These are phyloP conservation scores for Huntiella bhutanensis DNA, from an alignment of 2,329 filamentous ascomycete species.

Conservation along the genomic window DNA sequence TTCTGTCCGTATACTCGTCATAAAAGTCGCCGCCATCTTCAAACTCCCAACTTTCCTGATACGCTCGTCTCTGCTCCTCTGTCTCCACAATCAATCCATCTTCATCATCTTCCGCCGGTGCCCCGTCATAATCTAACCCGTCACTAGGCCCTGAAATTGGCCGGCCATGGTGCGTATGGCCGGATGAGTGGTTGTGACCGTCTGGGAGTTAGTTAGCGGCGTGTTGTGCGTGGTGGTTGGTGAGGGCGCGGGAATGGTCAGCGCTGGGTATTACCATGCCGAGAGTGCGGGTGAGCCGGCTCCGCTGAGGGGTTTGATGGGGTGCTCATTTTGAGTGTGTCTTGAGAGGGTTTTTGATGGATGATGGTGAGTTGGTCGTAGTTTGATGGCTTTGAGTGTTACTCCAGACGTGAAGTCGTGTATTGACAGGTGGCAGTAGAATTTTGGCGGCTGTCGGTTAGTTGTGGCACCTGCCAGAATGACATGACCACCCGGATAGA, in stretches of 20 bases:
- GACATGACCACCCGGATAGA: neutral
- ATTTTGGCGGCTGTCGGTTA: neutral
- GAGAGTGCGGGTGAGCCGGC: constrained; percentile 21
- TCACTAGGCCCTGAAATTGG: too few species aligned
- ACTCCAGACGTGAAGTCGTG: too few species aligned
- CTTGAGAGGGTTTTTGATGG: neutral
- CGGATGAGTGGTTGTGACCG: constrained; percentile 12
- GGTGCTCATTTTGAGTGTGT: neutral
- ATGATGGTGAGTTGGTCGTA: neutral
- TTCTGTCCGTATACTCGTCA: constrained; percentile 11
- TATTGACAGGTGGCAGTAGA: neutral
- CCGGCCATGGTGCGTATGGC: too few species aligned
- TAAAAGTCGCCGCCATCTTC: constrained; percentile 11
- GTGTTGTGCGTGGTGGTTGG: constrained; percentile 11
- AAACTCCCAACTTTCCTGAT: constrained; percentile 6
- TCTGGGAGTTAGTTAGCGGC: neutral
- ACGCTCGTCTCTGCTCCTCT: neutral
- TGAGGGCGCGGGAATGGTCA: constrained; percentile 10
- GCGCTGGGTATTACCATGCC: constrained; percentile 27
- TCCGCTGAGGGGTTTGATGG: neutral
- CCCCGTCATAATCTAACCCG: too few species aligned
- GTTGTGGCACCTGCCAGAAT: neutral
- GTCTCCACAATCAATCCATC: constrained; percentile 12
- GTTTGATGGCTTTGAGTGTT: too few species aligned
- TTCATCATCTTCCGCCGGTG: constrained; percentile 14